Evolutionary conservation across 345 rosid genomes (phyloP).

Genomic region (Lepidium africanum): DNA sequence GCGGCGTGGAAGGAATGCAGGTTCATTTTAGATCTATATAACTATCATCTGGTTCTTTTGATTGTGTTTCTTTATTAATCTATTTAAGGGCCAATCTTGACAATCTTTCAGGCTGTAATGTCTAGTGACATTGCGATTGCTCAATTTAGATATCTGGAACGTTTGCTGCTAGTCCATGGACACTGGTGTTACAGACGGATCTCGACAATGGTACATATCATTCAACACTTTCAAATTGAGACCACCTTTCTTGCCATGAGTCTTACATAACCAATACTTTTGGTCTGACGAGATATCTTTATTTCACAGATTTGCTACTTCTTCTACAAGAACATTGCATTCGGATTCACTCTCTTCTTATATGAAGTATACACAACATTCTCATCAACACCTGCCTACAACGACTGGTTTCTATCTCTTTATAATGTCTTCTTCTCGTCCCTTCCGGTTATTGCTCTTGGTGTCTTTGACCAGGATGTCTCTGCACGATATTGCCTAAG

Average conservation of each 20-base stretch:
- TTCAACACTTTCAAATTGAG: background rate
- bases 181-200: slow-evolving; percentile 96
- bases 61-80: background rate
- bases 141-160: slow-evolving; percentile 81
- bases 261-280: background rate
- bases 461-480: slow-evolving; percentile 90
- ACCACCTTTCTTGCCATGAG: background rate
- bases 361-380: slow-evolving; percentile 70
- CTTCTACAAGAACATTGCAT: slow-evolving; percentile 85
- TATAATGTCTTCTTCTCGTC: slow-evolving; percentile 77
- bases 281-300: slow-evolving; percentile 6
- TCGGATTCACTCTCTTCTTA: slow-evolving; percentile 69
- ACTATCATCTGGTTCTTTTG: background rate
- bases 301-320: slow-evolving; percentile 83
- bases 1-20: slow-evolving; percentile 99
- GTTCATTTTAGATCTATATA: slow-evolving; percentile 21
- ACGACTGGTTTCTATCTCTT: slow-evolving; percentile 81
- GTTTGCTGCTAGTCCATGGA: slow-evolving; percentile 89
- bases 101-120: slow-evolving; percentile 72
- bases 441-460: slow-evolving; percentile 69
- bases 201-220: slow-evolving; percentile 61
- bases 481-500: slow-evolving; percentile 57
- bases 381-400: slow-evolving; percentile 67
- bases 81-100: background rate
- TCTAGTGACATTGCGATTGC: slow-evolving; percentile 94